Percentiles rank a stretch among this genome's conserved stretches.
These are phyloP conservation scores for Pseudoturritis turrita DNA, from an alignment of 345 rosid genomes.

Conservation along the genomic window DNA sequence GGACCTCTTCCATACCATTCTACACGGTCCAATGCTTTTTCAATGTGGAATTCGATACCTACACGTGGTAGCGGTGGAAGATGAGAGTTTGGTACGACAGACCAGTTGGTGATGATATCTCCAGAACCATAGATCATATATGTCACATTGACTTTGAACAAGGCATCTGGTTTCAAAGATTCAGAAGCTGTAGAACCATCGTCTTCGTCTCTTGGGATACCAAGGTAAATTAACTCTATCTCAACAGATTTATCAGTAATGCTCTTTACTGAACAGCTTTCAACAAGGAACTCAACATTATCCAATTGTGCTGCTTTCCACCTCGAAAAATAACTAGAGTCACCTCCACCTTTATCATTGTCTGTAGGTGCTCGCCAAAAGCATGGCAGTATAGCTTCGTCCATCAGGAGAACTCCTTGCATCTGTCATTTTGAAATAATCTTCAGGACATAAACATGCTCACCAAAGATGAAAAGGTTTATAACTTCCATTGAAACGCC, in stretches of 20 bases:
- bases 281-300: constrained; percentile 42
- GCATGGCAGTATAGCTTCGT: constrained; percentile 72
- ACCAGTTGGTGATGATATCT: constrained; percentile 63
- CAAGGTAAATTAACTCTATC: constrained; percentile 51
- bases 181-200: constrained; percentile 15
- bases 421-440: constrained; percentile 43
- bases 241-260: constrained; percentile 42
- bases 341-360: constrained; percentile 92
- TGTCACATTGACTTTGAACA: constrained; percentile 52
- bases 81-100: constrained; percentile 52
- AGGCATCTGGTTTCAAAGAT: constrained; percentile 34
- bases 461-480: not conserved
- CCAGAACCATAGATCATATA: constrained; percentile 71
- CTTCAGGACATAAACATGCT: constrained; percentile 5
- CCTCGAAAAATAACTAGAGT: constrained; percentile 62
- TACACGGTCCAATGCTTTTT: constrained; percentile 59
- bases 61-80: constrained; percentile 94
- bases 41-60: constrained; percentile 75
- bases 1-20: constrained; percentile 96
- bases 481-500: not conserved
- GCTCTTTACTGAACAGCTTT: constrained; percentile 58
- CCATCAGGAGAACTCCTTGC: constrained; percentile 65
- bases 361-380: constrained; percentile 98
- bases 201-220: no score
- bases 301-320: constrained; percentile 77